These are phyloP conservation scores for Irpex sp. DNA, from an alignment of 1,284 basidiomycete species.

Conservation along the genomic window DNA sequence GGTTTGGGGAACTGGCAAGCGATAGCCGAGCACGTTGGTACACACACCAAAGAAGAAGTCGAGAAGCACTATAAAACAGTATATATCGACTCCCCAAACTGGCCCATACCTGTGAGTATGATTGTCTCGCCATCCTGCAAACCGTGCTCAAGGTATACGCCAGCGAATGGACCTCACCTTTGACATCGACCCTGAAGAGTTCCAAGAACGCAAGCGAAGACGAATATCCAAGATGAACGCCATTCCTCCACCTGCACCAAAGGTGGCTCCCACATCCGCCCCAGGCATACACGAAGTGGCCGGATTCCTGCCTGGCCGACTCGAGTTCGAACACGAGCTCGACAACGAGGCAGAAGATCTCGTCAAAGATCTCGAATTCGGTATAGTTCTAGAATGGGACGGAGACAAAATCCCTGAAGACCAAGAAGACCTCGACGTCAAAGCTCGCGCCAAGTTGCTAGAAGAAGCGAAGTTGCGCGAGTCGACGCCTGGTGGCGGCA, in stretches of 20 bases:
- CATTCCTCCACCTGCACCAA: constrained; percentile 49
- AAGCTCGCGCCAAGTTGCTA: constrained; percentile 61
- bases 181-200: constrained; percentile 74
- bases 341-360: constrained; percentile 96
- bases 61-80: constrained; percentile 86
- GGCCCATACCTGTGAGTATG: constrained; percentile 72
- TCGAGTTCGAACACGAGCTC: constrained; percentile 96
- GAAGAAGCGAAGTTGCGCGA: constrained; percentile 52
- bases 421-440: constrained; percentile 66
- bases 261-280: constrained; percentile 84
- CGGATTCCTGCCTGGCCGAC: constrained; percentile 91
- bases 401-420: constrained; percentile 82
- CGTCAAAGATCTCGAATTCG: constrained; percentile 97
- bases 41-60: constrained; percentile 92
- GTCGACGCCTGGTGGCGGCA: constrained; percentile 23
- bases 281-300: constrained; percentile 94
- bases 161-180: constrained; percentile 71
- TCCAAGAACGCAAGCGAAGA: constrained; percentile 83
- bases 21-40: constrained; percentile 94
- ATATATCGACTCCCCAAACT: constrained; percentile 76
- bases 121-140: constrained; percentile 6
- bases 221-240: constrained; percentile 74
- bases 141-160: background rate
- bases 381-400: constrained; percentile 80
- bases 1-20: constrained; percentile 98